A percentile compares a stretch with the other conserved stretches of the same genome.
Conservation (phyloP, 2,329 filamentous ascomycete species). For the Penicillium sclerotigenum region DNA sequence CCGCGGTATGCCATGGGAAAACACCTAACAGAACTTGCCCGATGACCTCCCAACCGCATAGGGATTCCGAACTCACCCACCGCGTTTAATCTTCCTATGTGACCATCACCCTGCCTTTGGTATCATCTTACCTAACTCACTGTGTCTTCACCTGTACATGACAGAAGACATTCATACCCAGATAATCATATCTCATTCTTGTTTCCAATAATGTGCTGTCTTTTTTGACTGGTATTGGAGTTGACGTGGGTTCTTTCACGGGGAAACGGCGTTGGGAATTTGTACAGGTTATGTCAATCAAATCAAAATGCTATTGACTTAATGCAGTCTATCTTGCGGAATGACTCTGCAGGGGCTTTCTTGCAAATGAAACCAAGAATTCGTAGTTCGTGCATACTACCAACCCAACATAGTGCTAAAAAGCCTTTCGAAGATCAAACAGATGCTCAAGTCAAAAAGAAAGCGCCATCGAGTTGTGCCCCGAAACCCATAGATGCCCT, state of each 20-base stretch:
- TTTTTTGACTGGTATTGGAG: conserved; percentile 12
- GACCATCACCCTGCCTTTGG: background rate
- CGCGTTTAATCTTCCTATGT: background rate
- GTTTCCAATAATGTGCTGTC: conserved; percentile 8
- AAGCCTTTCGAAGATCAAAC: background rate
- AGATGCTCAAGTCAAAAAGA: background rate
- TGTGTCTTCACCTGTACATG: conserved; percentile 11
- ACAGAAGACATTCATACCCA: conserved; percentile 6
- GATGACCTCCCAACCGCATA: background rate
- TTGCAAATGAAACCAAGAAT: background rate
- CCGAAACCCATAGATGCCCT: background rate
- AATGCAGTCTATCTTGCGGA: background rate
- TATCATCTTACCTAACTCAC: background rate
- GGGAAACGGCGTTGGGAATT: background rate
- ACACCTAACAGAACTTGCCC: background rate
- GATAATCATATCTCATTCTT: conserved; percentile 5
- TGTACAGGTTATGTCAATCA: conserved; percentile 3
- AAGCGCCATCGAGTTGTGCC: background rate
- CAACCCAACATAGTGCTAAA: too few species aligned
- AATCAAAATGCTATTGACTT: background rate
- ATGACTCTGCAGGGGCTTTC: background rate
- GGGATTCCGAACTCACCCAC: background rate
- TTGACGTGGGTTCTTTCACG: conserved; percentile 3
- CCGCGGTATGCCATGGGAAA: background rate
- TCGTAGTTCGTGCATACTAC: background rate